Percentiles rank a stretch among this genome's conserved stretches.
Evolutionary conservation across 1,139 yeast genomes (phyloP).

Genomic region (Wickerhamomyces sp.): DNA sequence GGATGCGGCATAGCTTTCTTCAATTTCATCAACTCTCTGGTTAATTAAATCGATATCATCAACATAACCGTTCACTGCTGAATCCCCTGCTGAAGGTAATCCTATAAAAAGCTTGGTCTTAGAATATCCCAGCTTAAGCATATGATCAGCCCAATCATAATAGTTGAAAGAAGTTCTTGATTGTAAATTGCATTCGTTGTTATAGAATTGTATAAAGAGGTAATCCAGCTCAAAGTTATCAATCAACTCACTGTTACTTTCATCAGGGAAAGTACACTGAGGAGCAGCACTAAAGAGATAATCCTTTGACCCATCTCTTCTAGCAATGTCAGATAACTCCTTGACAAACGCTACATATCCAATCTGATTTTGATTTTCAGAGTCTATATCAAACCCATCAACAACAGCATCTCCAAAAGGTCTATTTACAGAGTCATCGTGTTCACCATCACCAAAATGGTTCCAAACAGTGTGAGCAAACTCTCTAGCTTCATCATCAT

Average conservation of each 20-base stretch:
- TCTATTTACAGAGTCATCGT: slow-evolving; percentile 29
- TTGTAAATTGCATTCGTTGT: slow-evolving; percentile 59
- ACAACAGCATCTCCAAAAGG: slow-evolving; percentile 61
- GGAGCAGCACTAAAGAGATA: slow-evolving; percentile 82
- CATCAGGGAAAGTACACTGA: slow-evolving; percentile 81
- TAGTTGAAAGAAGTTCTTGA: slow-evolving; percentile 51
- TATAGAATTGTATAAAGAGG: slow-evolving; percentile 80
- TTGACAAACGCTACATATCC: slow-evolving; percentile 53
- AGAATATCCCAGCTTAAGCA: slow-evolving; percentile 46
- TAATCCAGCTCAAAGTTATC: slow-evolving; percentile 57
- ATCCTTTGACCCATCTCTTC: slow-evolving; percentile 26
- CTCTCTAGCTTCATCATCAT: slow-evolving; percentile 49
- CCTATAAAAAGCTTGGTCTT: slow-evolving; percentile 57
- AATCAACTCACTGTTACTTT: slow-evolving; percentile 55
- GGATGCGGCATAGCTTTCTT: slow-evolving; percentile 1
- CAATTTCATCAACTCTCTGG: slow-evolving; percentile 18
- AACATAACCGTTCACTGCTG: slow-evolving; percentile 58
- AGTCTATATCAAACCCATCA: slow-evolving; percentile 64
- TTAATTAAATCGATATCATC: slow-evolving; percentile 31
- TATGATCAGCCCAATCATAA: slow-evolving; percentile 64
- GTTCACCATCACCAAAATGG: slow-evolving; percentile 57
- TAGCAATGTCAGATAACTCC: slow-evolving; percentile 24
- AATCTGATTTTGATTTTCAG: slow-evolving; percentile 43
- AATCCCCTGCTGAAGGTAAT: slow-evolving; percentile 53
- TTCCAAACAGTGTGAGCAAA: slow-evolving; percentile 72